Evolutionary conservation across 2,329 filamentous ascomycete genomes (phyloP).

Genomic region (Hypoxylon sp.): DNA sequence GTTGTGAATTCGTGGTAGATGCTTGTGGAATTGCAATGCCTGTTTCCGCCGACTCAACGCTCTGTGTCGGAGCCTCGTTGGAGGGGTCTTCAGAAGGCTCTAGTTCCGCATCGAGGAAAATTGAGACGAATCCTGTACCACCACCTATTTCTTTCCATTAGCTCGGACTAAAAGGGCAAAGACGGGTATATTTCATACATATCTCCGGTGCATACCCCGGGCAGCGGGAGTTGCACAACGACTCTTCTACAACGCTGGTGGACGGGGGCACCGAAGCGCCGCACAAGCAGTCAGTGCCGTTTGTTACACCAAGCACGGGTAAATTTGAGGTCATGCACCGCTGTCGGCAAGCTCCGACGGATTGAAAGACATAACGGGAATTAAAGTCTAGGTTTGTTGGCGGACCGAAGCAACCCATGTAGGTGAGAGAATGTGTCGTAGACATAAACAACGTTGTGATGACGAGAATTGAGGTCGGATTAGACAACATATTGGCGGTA

Average conservation of each 20-base stretch:
- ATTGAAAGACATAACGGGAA: slow-evolving; percentile 27
- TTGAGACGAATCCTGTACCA: slow-evolving; percentile 36
- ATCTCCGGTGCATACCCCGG: slow-evolving; percentile 31
- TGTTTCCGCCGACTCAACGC: slow-evolving; percentile 7
- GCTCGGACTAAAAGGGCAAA: neutral
- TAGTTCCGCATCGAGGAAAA: slow-evolving; percentile 13
- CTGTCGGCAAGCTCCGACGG: slow-evolving; percentile 26
- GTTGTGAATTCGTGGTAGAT: too few species aligned
- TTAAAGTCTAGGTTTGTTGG: slow-evolving; percentile 22
- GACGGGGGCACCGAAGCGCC: slow-evolving; percentile 28
- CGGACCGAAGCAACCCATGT: slow-evolving; percentile 41
- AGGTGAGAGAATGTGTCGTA: slow-evolving; percentile 8
- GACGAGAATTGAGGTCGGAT: neutral
- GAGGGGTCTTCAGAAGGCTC: neutral
- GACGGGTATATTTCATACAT: slow-evolving; percentile 23
- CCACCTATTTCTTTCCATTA: slow-evolving; percentile 28
- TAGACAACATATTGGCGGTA: slow-evolving; percentile 24
- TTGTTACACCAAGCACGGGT: slow-evolving; percentile 36
- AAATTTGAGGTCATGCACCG: slow-evolving; percentile 11
- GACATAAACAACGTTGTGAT: slow-evolving; percentile 8
- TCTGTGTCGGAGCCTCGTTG: slow-evolving; percentile 13
- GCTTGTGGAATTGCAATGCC: too few species aligned
- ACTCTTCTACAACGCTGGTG: slow-evolving; percentile 30
- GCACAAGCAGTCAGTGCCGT: slow-evolving; percentile 45
- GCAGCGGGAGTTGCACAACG: slow-evolving; percentile 38